Percentiles rank a stretch among this genome's conserved stretches.
Evolutionary conservation across 2,329 filamentous ascomycete genomes (phyloP).

Genomic region (Scedosporium apiospermum): DNA sequence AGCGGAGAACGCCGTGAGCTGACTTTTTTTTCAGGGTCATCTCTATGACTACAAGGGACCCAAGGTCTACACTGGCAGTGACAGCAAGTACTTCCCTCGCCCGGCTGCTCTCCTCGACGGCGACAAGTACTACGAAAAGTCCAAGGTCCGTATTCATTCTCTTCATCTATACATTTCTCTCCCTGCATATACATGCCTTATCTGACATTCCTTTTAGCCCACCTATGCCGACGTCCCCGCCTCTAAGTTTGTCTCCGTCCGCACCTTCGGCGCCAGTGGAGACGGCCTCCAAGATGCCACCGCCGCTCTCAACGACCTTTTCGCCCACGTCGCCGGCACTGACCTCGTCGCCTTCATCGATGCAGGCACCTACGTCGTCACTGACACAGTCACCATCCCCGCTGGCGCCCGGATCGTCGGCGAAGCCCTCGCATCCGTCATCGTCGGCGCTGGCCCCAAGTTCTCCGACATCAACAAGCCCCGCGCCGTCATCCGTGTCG

Average conservation of each 20-base stretch:
- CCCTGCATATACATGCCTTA: neutral
- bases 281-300: slow-evolving; percentile 72
- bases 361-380: slow-evolving; percentile 51
- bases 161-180: neutral
- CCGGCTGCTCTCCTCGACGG: slow-evolving; percentile 44
- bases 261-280: slow-evolving; percentile 57
- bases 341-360: slow-evolving; percentile 52
- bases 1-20: slow-evolving; percentile 6
- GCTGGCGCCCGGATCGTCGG: slow-evolving; percentile 47
- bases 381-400: slow-evolving; percentile 41
- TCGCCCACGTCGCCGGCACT: slow-evolving; percentile 41
- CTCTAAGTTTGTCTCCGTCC: slow-evolving; percentile 58
- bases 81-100: slow-evolving; percentile 34
- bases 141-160: slow-evolving; percentile 34
- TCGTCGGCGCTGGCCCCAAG: slow-evolving; percentile 44
- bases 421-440: slow-evolving; percentile 42
- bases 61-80: slow-evolving; percentile 36
- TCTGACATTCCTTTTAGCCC: slow-evolving; percentile 31
- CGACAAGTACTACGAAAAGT: slow-evolving; percentile 56
- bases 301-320: slow-evolving; percentile 53
- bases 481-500: slow-evolving; percentile 58
- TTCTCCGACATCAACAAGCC: slow-evolving; percentile 51
- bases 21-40: slow-evolving; percentile 41
- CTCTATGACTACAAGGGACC: slow-evolving; percentile 44
- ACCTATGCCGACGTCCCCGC: slow-evolving; percentile 55